Evolutionary conservation across 768 basidiomycete genomes (phyloP).

Genomic region (Boletus tylopilopsis): DNA sequence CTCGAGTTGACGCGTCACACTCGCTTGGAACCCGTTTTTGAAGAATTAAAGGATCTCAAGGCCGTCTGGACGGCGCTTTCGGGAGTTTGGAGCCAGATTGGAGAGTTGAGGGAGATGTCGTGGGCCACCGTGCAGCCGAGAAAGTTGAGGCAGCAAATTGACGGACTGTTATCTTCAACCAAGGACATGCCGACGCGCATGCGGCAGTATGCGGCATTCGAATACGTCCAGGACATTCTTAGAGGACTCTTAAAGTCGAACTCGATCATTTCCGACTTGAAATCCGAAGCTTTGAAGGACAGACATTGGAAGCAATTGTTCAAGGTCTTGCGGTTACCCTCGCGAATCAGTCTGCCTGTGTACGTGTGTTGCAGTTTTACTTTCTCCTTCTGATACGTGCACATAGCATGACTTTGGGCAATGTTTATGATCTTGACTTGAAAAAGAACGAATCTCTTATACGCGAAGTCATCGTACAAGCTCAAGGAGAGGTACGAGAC

Average conservation of each 20-base stretch:
- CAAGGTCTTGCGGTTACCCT: constrained; percentile 75
- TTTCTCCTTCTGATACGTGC: constrained; percentile 3
- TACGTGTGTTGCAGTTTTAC: constrained; percentile 36
- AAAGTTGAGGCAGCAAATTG: constrained; percentile 91
- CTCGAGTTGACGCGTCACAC: constrained; percentile 88
- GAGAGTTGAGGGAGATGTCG: constrained; percentile 78
- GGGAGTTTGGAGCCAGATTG: constrained; percentile 93
- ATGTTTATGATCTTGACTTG: constrained; percentile 95
- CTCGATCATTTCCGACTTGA: constrained; percentile 84
- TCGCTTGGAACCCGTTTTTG: constrained; percentile 89
- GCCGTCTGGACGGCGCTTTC: constrained; percentile 99
- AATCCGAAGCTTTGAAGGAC: constrained; percentile 96
- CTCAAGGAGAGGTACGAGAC: constrained; percentile 81
- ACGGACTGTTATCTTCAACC: constrained; percentile 86
- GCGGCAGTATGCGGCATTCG: constrained; percentile 98
- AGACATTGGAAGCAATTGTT: constrained; percentile 98
- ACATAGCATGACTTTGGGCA: constrained; percentile 85
- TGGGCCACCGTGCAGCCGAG: constrained; percentile 95
- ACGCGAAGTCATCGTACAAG: constrained; percentile 94
- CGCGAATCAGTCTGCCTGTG: constrained; percentile 73
- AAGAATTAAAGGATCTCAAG: constrained; percentile 94
- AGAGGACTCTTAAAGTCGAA: constrained; percentile 87
- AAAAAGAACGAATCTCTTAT: constrained; percentile 89
- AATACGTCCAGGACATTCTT: constrained; percentile 92
- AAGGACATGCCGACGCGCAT: constrained; percentile 99